Conservation (phyloP, 2,329 filamentous ascomycete species). For the Botrytis pseudocinerea region DNA sequence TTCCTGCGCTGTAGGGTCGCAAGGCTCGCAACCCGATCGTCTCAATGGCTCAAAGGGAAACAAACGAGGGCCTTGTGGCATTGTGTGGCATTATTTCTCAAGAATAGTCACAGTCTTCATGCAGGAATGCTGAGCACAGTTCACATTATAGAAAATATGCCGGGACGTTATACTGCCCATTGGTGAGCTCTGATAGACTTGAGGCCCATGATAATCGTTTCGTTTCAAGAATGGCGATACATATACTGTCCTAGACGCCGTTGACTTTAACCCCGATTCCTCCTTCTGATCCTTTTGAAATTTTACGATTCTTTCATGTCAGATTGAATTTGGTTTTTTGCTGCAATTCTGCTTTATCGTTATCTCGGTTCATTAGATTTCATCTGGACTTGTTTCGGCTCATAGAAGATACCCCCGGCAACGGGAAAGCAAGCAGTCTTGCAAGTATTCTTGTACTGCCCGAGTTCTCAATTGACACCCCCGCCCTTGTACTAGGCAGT, state of each 20-base stretch:
- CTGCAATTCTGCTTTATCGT: conserved; percentile 27
- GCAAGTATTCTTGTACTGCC: conserved; percentile 18
- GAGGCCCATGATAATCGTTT: conserved; percentile 29
- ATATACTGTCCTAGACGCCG: conserved; percentile 41
- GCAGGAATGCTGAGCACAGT: conserved; percentile 37
- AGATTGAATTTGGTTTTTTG: background rate
- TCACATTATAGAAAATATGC: conserved; percentile 33
- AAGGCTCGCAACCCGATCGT: conserved; percentile 15
- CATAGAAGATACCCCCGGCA: conserved; percentile 20
- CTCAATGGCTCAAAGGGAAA: conserved; percentile 15
- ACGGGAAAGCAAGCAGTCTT: conserved; percentile 25
- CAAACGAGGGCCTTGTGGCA: conserved; percentile 16
- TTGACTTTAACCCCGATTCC: conserved; percentile 29
- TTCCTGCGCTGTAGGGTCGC: conserved; percentile 4
- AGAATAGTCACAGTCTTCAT: conserved; percentile 37
- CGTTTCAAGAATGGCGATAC: conserved; percentile 30
- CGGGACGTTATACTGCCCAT: conserved; percentile 34
- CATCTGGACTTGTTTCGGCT: conserved; percentile 9
- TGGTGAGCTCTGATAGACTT: conserved; percentile 31
- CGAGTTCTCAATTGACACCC: conserved; percentile 17
- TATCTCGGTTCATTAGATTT: conserved; percentile 25
- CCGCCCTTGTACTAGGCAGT: background rate
- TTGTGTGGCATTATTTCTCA: conserved; percentile 20
- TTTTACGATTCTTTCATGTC: conserved; percentile 13
- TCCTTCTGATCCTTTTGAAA: conserved; percentile 35